Evolutionary conservation across 2,329 filamentous ascomycete genomes (phyloP).

Genomic region (Akanthomyces lecanii): DNA sequence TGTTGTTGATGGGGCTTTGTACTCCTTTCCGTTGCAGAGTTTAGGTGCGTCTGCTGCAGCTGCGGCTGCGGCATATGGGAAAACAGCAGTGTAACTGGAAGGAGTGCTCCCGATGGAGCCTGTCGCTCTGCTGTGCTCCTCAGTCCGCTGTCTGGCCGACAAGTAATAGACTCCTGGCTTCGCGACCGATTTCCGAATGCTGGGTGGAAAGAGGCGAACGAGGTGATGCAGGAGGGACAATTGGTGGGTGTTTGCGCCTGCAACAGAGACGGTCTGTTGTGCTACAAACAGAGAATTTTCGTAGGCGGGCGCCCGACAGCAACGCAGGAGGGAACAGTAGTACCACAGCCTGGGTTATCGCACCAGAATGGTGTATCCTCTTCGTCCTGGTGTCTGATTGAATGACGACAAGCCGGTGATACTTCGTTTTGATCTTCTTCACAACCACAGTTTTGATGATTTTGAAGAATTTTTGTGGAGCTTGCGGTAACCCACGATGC

Average conservation of each 20-base stretch:
- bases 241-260: conserved; percentile 5
- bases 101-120: conserved; percentile 4
- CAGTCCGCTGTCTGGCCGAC: not conserved
- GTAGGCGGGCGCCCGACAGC: conserved; percentile 2
- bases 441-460: not conserved
- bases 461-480: conserved; percentile 4
- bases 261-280: not conserved
- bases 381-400: not conserved
- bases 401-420: not conserved
- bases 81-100: conserved; percentile 10
- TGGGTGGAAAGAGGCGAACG: not conserved
- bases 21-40: conserved; percentile 3
- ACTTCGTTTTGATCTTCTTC: not conserved
- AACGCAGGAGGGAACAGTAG: not conserved
- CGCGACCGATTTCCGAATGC: not conserved
- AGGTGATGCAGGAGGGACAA: conserved; percentile 5
- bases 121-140: not conserved
- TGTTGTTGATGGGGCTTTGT: not conserved
- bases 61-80: not conserved
- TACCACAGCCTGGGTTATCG: not conserved
- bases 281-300: conserved; percentile 11
- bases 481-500: not conserved
- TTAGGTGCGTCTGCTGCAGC: conserved; percentile 1
- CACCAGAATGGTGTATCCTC: not conserved
- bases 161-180: not conserved